phyloP scores from a whole-genome alignment of 352 stramenopile species.

The Pythium volutum region DNA sequence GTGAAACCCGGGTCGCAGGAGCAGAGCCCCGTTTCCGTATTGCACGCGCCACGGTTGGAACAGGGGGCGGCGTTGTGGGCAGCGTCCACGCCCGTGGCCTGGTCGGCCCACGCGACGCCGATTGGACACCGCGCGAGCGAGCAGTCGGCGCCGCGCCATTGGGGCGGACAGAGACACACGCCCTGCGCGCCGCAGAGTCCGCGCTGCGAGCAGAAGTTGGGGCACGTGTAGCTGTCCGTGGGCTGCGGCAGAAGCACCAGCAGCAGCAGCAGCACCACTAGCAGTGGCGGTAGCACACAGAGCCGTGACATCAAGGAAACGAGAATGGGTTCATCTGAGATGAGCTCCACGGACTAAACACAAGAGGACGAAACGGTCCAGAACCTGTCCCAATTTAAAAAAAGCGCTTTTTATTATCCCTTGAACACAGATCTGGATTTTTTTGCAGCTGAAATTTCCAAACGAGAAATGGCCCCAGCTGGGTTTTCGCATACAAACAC shows the following conservation, averaged over 20 bases:
- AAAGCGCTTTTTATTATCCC: constrained; percentile 4
- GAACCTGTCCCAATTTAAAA: background rate
- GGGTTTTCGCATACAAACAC: constrained; percentile 8
- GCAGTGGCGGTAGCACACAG: background rate
- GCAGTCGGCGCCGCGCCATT: constrained; percentile 56
- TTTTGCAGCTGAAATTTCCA: background rate
- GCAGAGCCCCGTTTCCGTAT: constrained; percentile 57
- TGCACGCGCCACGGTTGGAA: constrained; percentile 78
- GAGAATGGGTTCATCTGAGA: constrained; percentile 8
- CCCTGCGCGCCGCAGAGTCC: constrained; percentile 58
- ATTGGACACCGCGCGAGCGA: constrained; percentile 68
- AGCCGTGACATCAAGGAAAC: background rate
- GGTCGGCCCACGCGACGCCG: constrained; percentile 68
- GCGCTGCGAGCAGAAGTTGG: constrained; percentile 69
- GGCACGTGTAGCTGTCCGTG: constrained; percentile 40
- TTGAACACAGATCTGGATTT: background rate
- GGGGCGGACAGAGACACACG: constrained; percentile 46
- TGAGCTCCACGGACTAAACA: background rate
- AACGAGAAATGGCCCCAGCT: background rate
- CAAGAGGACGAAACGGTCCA: background rate
- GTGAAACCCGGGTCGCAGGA: constrained; percentile 70
- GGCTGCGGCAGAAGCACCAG: constrained; percentile 8
- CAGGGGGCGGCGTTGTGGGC: constrained; percentile 88
- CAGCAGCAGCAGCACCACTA: background rate
- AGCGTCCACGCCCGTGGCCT: constrained; percentile 44